Percentiles rank a stretch among this genome's conserved stretches.
Conservation (phyloP, 208 protist species). For the Leishmania aethiopica region DNA sequence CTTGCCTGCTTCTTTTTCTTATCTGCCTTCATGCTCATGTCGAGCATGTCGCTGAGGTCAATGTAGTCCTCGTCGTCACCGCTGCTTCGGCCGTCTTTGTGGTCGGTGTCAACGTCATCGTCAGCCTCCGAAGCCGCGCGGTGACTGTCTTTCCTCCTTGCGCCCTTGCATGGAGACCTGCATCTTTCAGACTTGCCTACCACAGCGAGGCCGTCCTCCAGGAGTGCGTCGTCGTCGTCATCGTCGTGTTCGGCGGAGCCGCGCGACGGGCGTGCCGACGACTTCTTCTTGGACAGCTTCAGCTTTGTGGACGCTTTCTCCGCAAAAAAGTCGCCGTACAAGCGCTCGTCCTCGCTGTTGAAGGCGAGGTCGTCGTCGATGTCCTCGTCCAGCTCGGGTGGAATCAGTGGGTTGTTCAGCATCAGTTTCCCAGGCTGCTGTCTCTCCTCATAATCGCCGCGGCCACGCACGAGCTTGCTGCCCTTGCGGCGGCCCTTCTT, state of each 20-base stretch:
- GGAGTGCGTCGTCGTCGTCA: constrained; percentile 53
- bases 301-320: constrained; percentile 23
- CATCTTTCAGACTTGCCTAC: constrained; percentile 42
- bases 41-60: constrained; percentile 89
- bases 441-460: constrained; percentile 33
- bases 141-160: background rate
- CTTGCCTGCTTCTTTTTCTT: constrained; percentile 56
- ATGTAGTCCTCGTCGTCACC: constrained; percentile 78
- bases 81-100: constrained; percentile 55
- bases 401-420: constrained; percentile 85
- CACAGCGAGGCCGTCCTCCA: constrained; percentile 48
- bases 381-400: constrained; percentile 86
- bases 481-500: constrained; percentile 18
- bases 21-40: constrained; percentile 53
- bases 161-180: background rate
- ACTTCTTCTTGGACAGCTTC: constrained; percentile 38
- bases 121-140: constrained; percentile 29
- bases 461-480: constrained; percentile 1
- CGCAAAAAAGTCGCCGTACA: constrained; percentile 86
- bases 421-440: constrained; percentile 73
- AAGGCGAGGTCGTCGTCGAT: constrained; percentile 92
- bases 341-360: constrained; percentile 89
- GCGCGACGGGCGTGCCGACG: background rate
- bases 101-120: constrained; percentile 58
- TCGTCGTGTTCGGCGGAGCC: background rate